A percentile compares a stretch with the other conserved stretches of the same genome.
These are phyloP conservation scores for Przewalskia tangutica DNA, from an alignment of 257 asterid species.

Conservation along the genomic window DNA sequence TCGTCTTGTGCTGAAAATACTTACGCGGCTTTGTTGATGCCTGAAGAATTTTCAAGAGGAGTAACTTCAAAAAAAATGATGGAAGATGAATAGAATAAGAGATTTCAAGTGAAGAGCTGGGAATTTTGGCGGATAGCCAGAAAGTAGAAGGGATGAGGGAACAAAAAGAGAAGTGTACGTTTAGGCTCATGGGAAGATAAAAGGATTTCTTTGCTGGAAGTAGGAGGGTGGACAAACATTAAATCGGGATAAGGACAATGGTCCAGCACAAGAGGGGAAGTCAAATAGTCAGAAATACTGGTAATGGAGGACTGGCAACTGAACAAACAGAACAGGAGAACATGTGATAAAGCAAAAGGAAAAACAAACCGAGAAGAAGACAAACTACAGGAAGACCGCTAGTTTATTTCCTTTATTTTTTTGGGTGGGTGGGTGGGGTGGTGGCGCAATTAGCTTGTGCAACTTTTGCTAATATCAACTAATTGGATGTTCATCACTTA, in stretches of 20 bases:
- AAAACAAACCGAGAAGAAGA: neutral
- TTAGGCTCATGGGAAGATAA: neutral
- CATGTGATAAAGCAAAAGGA: neutral
- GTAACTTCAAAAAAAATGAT: neutral
- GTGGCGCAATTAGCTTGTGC: neutral
- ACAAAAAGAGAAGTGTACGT: neutral
- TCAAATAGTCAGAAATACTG: neutral
- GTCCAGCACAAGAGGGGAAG: neutral
- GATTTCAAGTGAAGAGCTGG: neutral
- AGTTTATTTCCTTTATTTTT: neutral
- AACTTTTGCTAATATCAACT: neutral
- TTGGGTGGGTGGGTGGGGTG: neutral
- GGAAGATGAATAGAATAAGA: neutral
- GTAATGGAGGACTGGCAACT: neutral
- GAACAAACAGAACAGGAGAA: neutral
- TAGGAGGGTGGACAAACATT: neutral
- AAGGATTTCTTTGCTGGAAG: neutral
- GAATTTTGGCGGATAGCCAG: neutral
- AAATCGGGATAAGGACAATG: neutral
- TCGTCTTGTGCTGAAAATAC: neutral
- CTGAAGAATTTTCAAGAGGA: neutral
- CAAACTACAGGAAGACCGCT: neutral
- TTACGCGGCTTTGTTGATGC: neutral
- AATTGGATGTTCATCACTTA: neutral
- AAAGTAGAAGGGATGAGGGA: neutral